Base-by-base conservation (phyloP, 2,329 filamentous ascomycete species). In the Plenodomus tracheiphilus region DNA sequence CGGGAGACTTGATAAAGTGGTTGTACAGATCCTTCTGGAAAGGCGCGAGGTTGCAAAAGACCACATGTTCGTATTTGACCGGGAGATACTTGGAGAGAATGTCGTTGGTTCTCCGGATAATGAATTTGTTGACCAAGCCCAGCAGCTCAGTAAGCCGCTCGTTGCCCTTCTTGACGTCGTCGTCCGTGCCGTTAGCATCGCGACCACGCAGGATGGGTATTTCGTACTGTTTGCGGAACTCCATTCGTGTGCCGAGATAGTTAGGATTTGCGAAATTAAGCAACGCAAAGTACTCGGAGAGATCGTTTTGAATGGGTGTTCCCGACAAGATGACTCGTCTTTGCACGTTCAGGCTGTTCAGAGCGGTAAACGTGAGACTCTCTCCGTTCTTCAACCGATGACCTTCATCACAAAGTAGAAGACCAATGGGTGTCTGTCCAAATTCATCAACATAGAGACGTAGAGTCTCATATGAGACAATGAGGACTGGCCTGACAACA, bases 61-160 rank as follows among this genome's bases (percentile, higher is more conserved):
- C 94, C 22, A 99, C 94, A 70, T 99, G 94, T 73, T 99, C 94
- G 74, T 99, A 99, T 77, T 99, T 99, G 77, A 97, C 86, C 0
- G 94, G 94, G 50, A 99, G 77, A 68, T 99, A 99, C 72, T 99
- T 99, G 43, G 93, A 97, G 19, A 99, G 76, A 53, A 99, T 96
- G 67, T 99, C 94, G 80, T 99, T 99, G 3, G 93, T 97, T 49
- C 94, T 86, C 51, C 94, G 88, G 63, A 99, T 99, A 70, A 99
- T 95, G 75, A 99, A 99, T 66, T 96, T 97, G 77, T 97, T 99
- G 68, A 99, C 94, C 38, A 96, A 78, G 2, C 79, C 79, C 2
- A 96, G 83, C 13, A 99, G 81, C 64, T 96, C 93, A 3, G 81
- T 79, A 17, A 96, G 82, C 43, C 91, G 86, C 62, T 92, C 87